These are phyloP conservation scores for Colletotrichum sp. DNA, from an alignment of 2,329 filamentous ascomycete genomes.

Conservation along the genomic window DNA sequence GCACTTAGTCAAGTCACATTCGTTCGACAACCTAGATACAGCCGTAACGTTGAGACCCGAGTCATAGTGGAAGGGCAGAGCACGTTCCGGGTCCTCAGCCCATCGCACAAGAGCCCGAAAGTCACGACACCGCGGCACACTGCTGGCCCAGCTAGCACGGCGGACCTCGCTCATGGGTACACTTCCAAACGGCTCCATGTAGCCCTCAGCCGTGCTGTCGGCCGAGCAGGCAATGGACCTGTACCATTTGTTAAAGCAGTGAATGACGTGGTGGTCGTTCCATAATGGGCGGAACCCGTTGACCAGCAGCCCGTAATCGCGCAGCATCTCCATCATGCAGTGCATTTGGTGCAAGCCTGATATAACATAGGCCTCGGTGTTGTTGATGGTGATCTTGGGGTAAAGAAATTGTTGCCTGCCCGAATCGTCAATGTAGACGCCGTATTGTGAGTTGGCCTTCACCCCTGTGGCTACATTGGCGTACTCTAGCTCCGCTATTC, in stretches of 20 bases:
- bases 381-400: background rate
- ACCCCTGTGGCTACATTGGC: background rate
- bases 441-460: background rate
- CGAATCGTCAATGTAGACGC: background rate
- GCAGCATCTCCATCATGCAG: background rate
- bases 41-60: background rate
- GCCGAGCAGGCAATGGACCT: background rate
- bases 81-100: background rate
- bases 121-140: background rate
- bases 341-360: background rate
- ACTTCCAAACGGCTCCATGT: background rate
- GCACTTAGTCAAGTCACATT: background rate
- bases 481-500: background rate
- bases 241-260: background rate
- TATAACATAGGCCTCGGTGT: background rate
- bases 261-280: background rate
- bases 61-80: background rate
- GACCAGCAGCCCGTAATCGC: background rate
- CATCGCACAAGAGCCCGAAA: background rate
- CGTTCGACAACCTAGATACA: background rate
- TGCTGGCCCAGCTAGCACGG: background rate
- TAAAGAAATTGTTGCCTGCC: background rate
- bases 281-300: background rate
- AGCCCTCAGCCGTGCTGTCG: background rate
- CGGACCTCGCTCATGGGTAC: background rate